phyloP scores from a whole-genome alignment of 768 basidiomycete species.

The Mycena indigotica region DNA sequence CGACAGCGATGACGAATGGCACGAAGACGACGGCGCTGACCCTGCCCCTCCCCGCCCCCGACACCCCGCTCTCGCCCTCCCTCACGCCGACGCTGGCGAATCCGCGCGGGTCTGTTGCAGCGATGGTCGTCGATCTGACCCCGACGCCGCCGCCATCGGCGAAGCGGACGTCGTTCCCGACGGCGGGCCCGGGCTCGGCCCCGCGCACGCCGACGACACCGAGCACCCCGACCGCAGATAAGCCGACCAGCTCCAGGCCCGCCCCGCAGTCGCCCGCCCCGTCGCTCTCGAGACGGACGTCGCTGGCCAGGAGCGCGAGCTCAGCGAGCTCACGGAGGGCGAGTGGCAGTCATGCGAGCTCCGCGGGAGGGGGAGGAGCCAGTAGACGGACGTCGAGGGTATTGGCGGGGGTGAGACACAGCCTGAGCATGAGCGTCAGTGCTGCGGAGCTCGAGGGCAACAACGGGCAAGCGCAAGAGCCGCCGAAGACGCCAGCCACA shows the following conservation, averaged over 20 bases:
- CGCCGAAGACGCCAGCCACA: too few species aligned
- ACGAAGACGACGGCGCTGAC: too few species aligned
- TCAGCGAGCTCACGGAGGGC: slow-evolving; percentile 33
- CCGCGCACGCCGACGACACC: slow-evolving; percentile 16
- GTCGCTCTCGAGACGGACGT: slow-evolving; percentile 48
- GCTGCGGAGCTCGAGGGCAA: slow-evolving; percentile 13
- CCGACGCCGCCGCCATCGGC: too few species aligned
- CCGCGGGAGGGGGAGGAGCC: not conserved
- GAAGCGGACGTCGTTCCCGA: too few species aligned
- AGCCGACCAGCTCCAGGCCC: slow-evolving; percentile 53
- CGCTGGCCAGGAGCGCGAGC: slow-evolving; percentile 34
- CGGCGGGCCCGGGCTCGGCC: not conserved
- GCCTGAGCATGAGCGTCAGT: slow-evolving; percentile 14
- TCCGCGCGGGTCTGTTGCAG: too few species aligned
- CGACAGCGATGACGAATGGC: too few species aligned
- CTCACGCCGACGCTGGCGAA: too few species aligned
- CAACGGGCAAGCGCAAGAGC: too few species aligned
- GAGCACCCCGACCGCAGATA: slow-evolving; percentile 28
- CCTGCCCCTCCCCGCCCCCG: too few species aligned
- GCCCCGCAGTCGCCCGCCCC: slow-evolving; percentile 58
- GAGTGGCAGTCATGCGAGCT: not conserved
- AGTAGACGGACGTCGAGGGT: slow-evolving; percentile 4
- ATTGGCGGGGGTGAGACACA: slow-evolving; percentile 10
- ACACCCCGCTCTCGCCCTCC: too few species aligned
- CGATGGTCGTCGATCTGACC: too few species aligned